phyloP scores from a whole-genome alignment of 257 asterid genomes.

The Solanum clarkiae region DNA sequence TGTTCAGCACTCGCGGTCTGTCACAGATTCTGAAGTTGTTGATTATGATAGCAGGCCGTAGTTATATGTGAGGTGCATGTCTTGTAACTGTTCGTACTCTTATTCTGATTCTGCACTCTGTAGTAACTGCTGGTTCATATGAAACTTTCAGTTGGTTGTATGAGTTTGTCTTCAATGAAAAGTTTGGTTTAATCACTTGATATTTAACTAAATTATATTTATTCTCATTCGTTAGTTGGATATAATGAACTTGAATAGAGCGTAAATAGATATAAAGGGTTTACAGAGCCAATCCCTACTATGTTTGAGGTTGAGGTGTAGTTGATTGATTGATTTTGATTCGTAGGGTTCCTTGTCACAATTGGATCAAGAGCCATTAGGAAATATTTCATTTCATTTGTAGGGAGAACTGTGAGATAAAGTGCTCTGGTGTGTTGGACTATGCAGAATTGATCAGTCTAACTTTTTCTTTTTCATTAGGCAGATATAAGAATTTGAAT shows the following conservation, averaged over 20 bases:
- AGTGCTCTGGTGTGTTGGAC: not conserved
- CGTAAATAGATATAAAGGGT: not conserved
- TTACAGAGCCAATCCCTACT: not conserved
- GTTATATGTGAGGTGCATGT: not conserved
- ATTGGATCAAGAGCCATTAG: not conserved
- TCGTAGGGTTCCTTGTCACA: not conserved
- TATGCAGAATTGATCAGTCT: not conserved
- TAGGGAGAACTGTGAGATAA: not conserved
- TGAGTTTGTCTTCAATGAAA: not conserved
- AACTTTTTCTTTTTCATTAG: not conserved
- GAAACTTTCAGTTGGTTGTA: not conserved
- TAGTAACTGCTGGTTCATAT: not conserved
- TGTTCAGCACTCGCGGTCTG: constrained; percentile 81
- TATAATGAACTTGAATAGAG: not conserved
- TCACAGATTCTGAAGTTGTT: constrained; percentile 67
- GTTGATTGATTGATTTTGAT: not conserved
- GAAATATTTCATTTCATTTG: not conserved
- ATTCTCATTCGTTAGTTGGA: not conserved
- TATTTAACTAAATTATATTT: not conserved
- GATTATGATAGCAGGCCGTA: constrained; percentile 58
- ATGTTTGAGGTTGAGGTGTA: not conserved
- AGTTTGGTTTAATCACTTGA: not conserved
- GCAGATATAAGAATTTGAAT: not conserved
- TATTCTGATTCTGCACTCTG: not conserved
- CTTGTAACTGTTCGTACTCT: not conserved